These are phyloP conservation scores for Castanopsis chinensis DNA, from an alignment of 306 rosid genomes.

Conservation along the genomic window DNA sequence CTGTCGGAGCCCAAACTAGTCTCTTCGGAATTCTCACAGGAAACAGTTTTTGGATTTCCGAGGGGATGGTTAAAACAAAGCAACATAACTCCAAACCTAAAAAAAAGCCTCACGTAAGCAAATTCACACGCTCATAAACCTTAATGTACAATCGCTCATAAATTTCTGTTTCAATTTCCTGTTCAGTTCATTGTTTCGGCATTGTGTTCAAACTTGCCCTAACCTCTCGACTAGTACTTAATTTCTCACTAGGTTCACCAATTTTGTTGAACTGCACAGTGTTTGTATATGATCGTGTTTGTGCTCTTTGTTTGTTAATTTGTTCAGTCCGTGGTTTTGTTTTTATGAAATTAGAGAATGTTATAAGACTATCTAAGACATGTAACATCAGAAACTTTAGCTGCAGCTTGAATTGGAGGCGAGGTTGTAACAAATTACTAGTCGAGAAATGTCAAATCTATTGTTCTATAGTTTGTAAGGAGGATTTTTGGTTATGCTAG, in stretches of 20 bases:
- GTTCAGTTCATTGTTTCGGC: not conserved
- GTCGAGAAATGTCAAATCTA: no score
- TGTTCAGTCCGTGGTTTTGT: not conserved
- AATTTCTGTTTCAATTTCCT: not conserved
- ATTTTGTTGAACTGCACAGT: not conserved
- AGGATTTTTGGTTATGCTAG: not conserved
- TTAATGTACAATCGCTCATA: not conserved
- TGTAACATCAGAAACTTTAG: no score
- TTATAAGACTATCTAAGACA: no score
- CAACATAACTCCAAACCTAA: conserved; percentile 31
- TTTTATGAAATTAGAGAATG: not conserved
- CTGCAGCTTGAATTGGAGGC: no score
- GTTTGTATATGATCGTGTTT: not conserved
- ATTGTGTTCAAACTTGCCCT: no score
- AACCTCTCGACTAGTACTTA: no score
- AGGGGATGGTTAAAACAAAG: conserved; percentile 29
- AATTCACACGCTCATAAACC: not conserved
- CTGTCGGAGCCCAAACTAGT: not conserved
- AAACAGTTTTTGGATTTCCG: not conserved
- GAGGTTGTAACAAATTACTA: no score
- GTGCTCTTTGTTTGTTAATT: not conserved
- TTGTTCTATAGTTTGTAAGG: not conserved
- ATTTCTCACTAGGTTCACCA: not conserved
- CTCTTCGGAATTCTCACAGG: not conserved
- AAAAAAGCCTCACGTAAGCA: conserved; percentile 27